Evolutionary conservation across 129 eudicot genomes (phyloP).

Genomic region (Smallanthus sonchifolius): DNA sequence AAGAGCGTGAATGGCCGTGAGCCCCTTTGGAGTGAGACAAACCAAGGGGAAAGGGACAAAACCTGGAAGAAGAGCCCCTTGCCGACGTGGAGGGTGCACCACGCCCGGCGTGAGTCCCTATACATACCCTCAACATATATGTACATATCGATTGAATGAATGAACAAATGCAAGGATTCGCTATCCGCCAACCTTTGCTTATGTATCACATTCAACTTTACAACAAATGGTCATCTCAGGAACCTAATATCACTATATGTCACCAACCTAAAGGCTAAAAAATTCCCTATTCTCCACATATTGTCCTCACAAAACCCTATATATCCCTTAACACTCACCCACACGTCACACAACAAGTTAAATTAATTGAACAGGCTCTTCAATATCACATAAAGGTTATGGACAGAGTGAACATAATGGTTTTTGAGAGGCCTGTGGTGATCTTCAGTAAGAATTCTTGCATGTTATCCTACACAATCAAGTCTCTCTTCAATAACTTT

Average conservation of each 20-base stretch:
- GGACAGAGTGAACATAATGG: slow-evolving; percentile 62
- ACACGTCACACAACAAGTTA: not conserved
- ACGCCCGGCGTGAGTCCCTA: no score
- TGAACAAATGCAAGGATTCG: slow-evolving; percentile 7
- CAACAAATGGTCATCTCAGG: not conserved
- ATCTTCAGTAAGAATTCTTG: slow-evolving; percentile 72
- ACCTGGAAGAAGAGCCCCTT: no score
- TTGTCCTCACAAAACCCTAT: slow-evolving; percentile 16
- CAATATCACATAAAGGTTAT: slow-evolving; percentile 13
- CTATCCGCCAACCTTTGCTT: not conserved
- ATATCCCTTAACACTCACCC: not conserved
- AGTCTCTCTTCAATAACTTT: slow-evolving; percentile 52
- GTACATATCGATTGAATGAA: not conserved
- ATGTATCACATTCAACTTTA: not conserved
- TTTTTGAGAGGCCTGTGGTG: slow-evolving; percentile 68
- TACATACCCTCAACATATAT: not conserved
- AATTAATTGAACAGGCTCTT: not conserved
- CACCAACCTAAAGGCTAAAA: slow-evolving; percentile 1
- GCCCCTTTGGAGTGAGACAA: no score
- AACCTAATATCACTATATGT: slow-evolving; percentile 13
- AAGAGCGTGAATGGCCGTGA: no score
- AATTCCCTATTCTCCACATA: slow-evolving; percentile 24
- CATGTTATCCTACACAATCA: slow-evolving; percentile 59
- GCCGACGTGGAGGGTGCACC: no score
- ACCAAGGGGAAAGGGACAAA: no score